phyloP scores from a whole-genome alignment of 345 rosid species.

The Heritiera fomes region DNA sequence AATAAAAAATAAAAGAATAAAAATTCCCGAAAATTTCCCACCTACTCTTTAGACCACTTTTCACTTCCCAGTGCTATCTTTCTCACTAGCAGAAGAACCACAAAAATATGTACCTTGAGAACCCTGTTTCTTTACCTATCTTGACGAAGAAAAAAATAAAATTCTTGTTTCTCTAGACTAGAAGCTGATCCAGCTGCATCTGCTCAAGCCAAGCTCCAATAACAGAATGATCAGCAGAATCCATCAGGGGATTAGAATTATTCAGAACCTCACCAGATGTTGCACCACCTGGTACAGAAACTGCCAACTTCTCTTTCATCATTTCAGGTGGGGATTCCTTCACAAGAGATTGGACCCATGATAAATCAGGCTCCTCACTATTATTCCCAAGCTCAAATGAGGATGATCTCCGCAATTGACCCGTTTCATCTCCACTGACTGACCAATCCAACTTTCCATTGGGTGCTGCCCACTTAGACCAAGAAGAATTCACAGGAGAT shows the following conservation, averaged over 20 bases:
- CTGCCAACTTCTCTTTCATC: slow-evolving; percentile 33
- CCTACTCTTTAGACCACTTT: background rate
- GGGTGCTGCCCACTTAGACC: slow-evolving; percentile 53
- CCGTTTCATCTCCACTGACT: slow-evolving; percentile 32
- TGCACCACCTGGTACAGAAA: slow-evolving; percentile 20
- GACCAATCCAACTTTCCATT: slow-evolving; percentile 48
- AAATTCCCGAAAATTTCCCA: slow-evolving; percentile 14
- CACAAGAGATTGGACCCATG: slow-evolving; percentile 58
- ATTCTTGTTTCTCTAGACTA: slow-evolving; percentile 31
- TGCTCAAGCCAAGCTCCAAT: slow-evolving; percentile 50
- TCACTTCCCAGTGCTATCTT: slow-evolving; percentile 9
- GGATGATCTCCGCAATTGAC: slow-evolving; percentile 36
- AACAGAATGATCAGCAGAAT: slow-evolving; percentile 34
- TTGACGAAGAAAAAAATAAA: slow-evolving; percentile 1
- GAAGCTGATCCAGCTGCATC: slow-evolving; percentile 46
- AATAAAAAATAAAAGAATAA: slow-evolving; percentile 8
- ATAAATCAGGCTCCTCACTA: slow-evolving; percentile 51
- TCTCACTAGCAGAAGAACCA: slow-evolving; percentile 9
- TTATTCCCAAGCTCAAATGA: slow-evolving; percentile 36
- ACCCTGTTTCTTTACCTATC: slow-evolving; percentile 11
- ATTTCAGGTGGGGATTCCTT: slow-evolving; percentile 56
- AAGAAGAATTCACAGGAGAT: slow-evolving; percentile 40
- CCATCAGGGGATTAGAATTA: slow-evolving; percentile 27
- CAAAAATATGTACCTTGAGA: slow-evolving; percentile 21
- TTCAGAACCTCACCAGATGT: slow-evolving; percentile 31